Evolutionary conservation across 345 rosid genomes (phyloP).

Genomic region (Gossypium ekmanianum): DNA sequence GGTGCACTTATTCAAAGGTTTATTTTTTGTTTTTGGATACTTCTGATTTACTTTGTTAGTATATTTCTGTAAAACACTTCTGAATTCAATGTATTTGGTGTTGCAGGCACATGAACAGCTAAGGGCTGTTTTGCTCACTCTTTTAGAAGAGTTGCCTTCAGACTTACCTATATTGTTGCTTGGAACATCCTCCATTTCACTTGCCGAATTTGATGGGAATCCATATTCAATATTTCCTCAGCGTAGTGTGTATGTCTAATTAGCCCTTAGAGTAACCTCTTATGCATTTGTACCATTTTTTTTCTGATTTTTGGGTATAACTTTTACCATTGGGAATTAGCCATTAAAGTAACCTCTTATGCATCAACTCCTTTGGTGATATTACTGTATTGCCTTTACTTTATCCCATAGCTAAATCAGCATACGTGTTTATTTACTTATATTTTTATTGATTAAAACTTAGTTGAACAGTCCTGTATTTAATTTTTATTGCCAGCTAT

Average conservation of each 20-base stretch:
- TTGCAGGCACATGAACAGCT: constrained; percentile 96
- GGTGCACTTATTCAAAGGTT: background rate
- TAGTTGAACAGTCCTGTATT: constrained; percentile 18
- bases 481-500: constrained; percentile 55
- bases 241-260: constrained; percentile 64
- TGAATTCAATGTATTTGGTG: constrained; percentile 23
- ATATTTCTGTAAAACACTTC: constrained; percentile 17
- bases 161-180: constrained; percentile 77
- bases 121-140: constrained; percentile 80
- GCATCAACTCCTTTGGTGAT: background rate
- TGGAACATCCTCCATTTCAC: constrained; percentile 61
- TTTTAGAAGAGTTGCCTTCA: constrained; percentile 91
- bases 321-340: background rate
- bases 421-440: background rate
- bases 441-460: constrained; percentile 1
- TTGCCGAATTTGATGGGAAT: constrained; percentile 51
- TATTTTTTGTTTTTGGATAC: background rate
- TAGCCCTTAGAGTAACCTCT: constrained; percentile 10
- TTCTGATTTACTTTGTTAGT: constrained; percentile 12
- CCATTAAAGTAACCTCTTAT: background rate
- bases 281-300: background rate
- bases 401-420: background rate
- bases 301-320: background rate
- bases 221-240: constrained; percentile 56
- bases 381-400: background rate